Evolutionary conservation across 2,329 filamentous ascomycete genomes (phyloP).

Genomic region (Venturia asperata): DNA sequence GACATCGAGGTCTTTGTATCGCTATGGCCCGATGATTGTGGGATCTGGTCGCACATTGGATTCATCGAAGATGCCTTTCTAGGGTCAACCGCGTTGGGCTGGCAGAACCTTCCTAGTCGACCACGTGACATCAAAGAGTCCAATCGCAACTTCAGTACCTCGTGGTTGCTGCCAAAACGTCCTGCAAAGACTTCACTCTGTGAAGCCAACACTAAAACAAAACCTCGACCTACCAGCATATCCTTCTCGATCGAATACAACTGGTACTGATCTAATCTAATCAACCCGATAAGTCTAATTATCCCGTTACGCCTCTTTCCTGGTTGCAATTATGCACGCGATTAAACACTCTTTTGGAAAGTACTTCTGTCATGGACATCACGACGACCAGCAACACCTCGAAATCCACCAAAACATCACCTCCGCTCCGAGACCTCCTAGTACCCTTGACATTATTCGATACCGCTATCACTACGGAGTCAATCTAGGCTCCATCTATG

Average conservation of each 20-base stretch:
- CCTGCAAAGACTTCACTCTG: too few relatives aligned
- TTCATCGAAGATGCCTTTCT: too few relatives aligned
- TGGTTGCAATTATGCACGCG: background rate
- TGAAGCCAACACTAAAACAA: background rate
- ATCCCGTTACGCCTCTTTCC: background rate
- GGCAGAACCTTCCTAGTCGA: too few relatives aligned
- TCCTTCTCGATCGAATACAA: background rate
- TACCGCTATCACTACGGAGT: slow-evolving; percentile 55
- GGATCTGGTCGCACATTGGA: too few relatives aligned
- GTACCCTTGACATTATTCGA: slow-evolving; percentile 38
- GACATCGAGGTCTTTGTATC: too few relatives aligned
- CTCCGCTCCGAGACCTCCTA: slow-evolving; percentile 25
- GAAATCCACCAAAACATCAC: background rate
- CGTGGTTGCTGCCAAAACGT: background rate
- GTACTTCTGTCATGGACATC: background rate
- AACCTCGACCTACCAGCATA: background rate
- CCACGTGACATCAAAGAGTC: too few relatives aligned
- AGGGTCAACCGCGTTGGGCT: too few relatives aligned
- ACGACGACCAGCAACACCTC: slow-evolving; percentile 4
- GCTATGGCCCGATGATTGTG: too few relatives aligned
- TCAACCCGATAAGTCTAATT: background rate
- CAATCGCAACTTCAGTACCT: background rate
- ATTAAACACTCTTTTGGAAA: background rate
- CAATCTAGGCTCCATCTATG: slow-evolving; percentile 53
- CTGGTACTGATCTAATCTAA: background rate